Evolutionary conservation across 495 filamentous ascomycete genomes (phyloP).

Genomic region (Lophiotrema nucula): DNA sequence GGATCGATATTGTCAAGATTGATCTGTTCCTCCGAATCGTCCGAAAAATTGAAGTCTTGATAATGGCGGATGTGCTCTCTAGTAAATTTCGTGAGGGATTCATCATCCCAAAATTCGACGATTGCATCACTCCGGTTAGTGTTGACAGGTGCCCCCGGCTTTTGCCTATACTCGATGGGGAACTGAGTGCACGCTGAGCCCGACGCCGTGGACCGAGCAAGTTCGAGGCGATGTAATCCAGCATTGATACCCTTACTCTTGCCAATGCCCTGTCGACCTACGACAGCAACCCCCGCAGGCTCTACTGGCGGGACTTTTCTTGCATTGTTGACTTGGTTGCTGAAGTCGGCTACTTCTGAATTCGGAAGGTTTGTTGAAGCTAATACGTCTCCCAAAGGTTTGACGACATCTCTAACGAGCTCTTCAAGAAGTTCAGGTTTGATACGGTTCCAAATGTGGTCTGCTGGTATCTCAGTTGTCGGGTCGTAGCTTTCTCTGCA

Average conservation of each 20-base stretch:
- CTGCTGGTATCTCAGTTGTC: neutral
- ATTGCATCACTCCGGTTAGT: neutral
- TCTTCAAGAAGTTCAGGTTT: neutral
- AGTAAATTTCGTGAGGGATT: neutral
- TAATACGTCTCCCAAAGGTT: neutral
- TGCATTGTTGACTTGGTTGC: neutral
- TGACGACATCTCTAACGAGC: neutral
- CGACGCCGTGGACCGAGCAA: constrained; percentile 3
- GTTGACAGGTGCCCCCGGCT: neutral
- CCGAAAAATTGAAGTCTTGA: constrained; percentile 12
- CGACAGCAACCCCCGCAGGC: neutral
- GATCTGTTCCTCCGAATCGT: too few relatives aligned
- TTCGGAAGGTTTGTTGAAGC: neutral
- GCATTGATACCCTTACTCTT: constrained; percentile 17
- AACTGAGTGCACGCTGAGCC: constrained; percentile 11
- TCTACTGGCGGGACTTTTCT: neutral
- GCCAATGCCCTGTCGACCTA: constrained; percentile 11
- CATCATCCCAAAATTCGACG: constrained; percentile 13
- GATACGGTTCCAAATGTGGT: neutral
- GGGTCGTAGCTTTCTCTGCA: neutral
- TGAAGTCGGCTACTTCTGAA: neutral
- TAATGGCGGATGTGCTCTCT: constrained; percentile 7
- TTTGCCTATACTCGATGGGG: constrained; percentile 2
- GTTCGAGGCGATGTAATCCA: neutral
- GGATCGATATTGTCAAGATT: constrained; percentile 1